A percentile compares a stretch with the other conserved stretches of the same genome.
Conservation (phyloP, 805 yeast species). For the Metschnikowia drakensbergensis region DNA sequence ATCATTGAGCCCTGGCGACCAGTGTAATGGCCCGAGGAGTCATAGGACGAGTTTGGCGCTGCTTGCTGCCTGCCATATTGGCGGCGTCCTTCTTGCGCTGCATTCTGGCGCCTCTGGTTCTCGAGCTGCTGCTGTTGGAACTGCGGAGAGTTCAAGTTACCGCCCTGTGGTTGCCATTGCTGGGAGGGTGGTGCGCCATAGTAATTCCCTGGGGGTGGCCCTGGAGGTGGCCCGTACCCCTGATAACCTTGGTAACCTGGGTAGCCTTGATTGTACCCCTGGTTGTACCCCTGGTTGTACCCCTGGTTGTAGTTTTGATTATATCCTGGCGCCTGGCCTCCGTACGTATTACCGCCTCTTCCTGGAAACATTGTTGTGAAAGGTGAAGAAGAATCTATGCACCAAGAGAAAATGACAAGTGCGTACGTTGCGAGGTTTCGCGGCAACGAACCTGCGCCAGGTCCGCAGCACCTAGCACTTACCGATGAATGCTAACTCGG, state of each 20-base stretch:
- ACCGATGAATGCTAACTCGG: too few relatives aligned
- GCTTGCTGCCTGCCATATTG: conserved; percentile 16
- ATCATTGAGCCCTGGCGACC: conserved; percentile 3
- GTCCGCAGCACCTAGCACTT: conserved; percentile 1
- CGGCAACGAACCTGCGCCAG: conserved; percentile 1
- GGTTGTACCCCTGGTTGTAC: conserved; percentile 9
- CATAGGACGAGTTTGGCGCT: conserved; percentile 18
- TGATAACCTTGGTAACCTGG: not conserved
- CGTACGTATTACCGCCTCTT: conserved; percentile 19
- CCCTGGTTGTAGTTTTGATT: conserved; percentile 10
- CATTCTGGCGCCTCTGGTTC: conserved; percentile 18
- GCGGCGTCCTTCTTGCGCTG: conserved; percentile 7
- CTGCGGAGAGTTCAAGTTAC: conserved; percentile 16
- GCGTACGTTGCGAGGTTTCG: not conserved
- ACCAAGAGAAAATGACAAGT: not conserved
- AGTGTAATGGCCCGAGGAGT: conserved; percentile 15
- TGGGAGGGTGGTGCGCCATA: conserved; percentile 20
- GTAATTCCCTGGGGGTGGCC: conserved; percentile 20
- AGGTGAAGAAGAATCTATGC: not conserved
- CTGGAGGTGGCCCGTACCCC: conserved; percentile 3
- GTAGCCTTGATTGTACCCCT: conserved; percentile 7
- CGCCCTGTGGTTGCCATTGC: conserved; percentile 15
- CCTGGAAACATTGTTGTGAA: conserved; percentile 24
- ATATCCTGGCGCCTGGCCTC: conserved; percentile 10
- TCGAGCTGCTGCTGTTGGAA: conserved; percentile 17